Percentiles rank a stretch among this genome's conserved stretches.
Evolutionary conservation across 257 asterid species (phyloP).

Genomic region (Ligustrum vulgare): DNA sequence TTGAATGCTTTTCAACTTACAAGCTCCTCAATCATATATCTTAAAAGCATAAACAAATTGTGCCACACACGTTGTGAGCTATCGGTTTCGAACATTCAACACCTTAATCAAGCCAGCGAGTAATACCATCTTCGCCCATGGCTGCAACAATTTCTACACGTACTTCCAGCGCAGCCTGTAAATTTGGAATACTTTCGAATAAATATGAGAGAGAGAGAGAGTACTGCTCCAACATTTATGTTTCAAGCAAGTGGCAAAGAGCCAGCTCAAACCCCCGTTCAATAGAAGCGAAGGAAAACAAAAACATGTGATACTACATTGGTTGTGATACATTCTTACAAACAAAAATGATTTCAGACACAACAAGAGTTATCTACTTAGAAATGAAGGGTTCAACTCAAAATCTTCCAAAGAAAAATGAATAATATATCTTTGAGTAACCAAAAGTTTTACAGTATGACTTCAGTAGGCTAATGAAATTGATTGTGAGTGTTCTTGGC

Average conservation of each 20-base stretch:
- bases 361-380: neutral
- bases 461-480: neutral
- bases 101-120: slow-evolving; percentile 92
- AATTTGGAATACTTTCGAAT: slow-evolving; percentile 5
- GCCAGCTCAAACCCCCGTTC: neutral
- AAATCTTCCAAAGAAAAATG: neutral
- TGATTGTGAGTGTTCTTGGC: neutral
- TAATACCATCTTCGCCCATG: slow-evolving; percentile 88
- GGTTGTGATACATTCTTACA: neutral
- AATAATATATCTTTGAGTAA: neutral
- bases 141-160: slow-evolving; percentile 86
- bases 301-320: neutral
- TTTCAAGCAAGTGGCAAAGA: neutral
- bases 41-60: slow-evolving; percentile 23
- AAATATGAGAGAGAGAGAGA: neutral
- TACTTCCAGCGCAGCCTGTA: slow-evolving; percentile 90
- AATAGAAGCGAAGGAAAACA: neutral
- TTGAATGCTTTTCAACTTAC: slow-evolving; percentile 28
- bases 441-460: neutral
- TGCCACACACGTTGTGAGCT: slow-evolving; percentile 1
- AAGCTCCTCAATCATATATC: slow-evolving; percentile 28
- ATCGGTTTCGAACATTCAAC: slow-evolving; percentile 1
- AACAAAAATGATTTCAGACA: neutral
- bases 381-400: neutral
- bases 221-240: neutral